A percentile compares a stretch with the other conserved stretches of the same genome.
phyloP scores from a whole-genome alignment of 192 early-diverging fungal species.

The Radiomyces spectabilis region DNA sequence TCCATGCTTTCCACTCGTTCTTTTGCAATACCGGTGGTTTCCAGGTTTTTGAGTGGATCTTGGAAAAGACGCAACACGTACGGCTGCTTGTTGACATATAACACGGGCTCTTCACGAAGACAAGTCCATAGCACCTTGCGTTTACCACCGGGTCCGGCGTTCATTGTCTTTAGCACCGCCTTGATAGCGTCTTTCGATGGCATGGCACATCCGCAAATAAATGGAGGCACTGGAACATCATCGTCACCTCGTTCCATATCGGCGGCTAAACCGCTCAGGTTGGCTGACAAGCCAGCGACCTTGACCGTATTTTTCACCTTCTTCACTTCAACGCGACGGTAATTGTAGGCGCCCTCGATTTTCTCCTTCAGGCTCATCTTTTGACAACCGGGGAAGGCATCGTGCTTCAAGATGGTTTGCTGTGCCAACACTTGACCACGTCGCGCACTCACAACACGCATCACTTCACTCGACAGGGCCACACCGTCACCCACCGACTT shows the following conservation, averaged over 20 bases:
- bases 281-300: neutral
- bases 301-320: slow-evolving; percentile 15
- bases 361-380: slow-evolving; percentile 51
- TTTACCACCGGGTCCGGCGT: slow-evolving; percentile 38
- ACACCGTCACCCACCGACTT: slow-evolving; percentile 48
- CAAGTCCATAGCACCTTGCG: slow-evolving; percentile 51
- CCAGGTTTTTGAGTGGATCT: slow-evolving; percentile 58
- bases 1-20: slow-evolving; percentile 63
- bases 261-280: slow-evolving; percentile 4
- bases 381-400: slow-evolving; percentile 59
- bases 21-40: slow-evolving; percentile 53
- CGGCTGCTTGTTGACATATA: slow-evolving; percentile 53
- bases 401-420: slow-evolving; percentile 54
- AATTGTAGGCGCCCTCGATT: slow-evolving; percentile 56
- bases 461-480: slow-evolving; percentile 48
- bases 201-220: slow-evolving; percentile 56
- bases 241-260: slow-evolving; percentile 16
- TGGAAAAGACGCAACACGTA: slow-evolving; percentile 53
- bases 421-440: slow-evolving; percentile 47
- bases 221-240: slow-evolving; percentile 13
- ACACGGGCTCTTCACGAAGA: slow-evolving; percentile 56
- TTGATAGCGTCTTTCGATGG: slow-evolving; percentile 53
- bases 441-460: slow-evolving; percentile 41
- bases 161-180: slow-evolving; percentile 31
- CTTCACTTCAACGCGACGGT: slow-evolving; percentile 37